Conservation (phyloP, 768 basidiomycete genomes). For the Mycena chlorophos region DNA sequence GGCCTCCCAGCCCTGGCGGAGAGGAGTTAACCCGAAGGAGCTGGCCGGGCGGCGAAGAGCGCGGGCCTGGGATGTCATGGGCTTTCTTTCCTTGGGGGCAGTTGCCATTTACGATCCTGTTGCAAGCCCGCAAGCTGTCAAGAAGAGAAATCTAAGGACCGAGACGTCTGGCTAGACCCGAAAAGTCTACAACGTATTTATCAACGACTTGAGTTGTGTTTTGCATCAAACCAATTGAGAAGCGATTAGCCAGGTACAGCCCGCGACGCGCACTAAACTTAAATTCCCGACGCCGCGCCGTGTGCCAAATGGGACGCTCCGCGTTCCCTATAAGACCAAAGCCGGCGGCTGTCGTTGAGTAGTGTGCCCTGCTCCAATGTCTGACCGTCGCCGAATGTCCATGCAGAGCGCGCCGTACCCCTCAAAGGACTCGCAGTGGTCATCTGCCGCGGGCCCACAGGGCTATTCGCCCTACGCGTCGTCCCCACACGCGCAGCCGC, state of each 20-base stretch:
- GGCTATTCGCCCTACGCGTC: constrained; percentile 26
- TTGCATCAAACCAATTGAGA: constrained; percentile 1
- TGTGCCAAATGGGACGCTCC: not conserved
- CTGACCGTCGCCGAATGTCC: constrained; percentile 29
- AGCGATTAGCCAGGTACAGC: constrained; percentile 2
- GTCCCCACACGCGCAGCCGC: constrained; percentile 13
- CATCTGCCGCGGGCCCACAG: no score
- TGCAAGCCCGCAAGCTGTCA: not conserved
- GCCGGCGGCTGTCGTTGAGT: constrained; percentile 28
- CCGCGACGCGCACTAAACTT: constrained; percentile 1
- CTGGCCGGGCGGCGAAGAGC: no score
- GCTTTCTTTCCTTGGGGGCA: no score
- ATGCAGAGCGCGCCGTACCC: constrained; percentile 35
- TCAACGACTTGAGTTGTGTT: not conserved
- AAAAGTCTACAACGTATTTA: not conserved
- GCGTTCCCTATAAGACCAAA: constrained; percentile 25
- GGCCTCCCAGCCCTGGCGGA: no score
- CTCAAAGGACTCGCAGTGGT: constrained; percentile 36
- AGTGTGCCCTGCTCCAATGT: constrained; percentile 26
- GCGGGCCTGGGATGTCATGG: no score
- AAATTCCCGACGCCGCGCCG: not conserved
- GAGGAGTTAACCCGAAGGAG: no score
- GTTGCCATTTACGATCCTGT: not conserved
- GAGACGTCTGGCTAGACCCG: not conserved
- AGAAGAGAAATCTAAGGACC: not conserved